Base-by-base conservation (phyloP, 1,139 yeast genomes). In the Maudiozyma humilis region DNA sequence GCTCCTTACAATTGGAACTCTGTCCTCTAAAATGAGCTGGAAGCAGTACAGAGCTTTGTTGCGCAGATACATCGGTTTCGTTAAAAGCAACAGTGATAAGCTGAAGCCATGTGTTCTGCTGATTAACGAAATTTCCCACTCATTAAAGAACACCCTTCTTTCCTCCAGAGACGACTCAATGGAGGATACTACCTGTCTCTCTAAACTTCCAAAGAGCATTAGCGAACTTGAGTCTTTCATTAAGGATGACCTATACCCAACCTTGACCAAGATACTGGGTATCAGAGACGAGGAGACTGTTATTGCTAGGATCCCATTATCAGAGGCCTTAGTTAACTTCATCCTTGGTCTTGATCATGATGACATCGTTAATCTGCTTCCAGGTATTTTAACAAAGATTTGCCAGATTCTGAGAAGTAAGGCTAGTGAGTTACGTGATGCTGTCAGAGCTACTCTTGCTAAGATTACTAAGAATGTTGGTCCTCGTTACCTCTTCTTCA, bases 321-420 rank as follows among this genome's bases (percentile, higher is more conserved):
- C 95, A 1, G 89, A 87, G 57, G 93, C 95, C 0, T 68, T 88
- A 44, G 79, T 85, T n/a, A 76, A 79, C 46, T 73, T 86, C 46
- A 65, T 84, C 17, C 70, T 78, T 54, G 78, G 87, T 47, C 70
- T 91, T 38, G 70, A 84, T 0, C 71, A 72, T 13, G 79, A 77
- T 0, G 68, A 71, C 37, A 67, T 84, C 36, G 74, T 73, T 23
- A 60, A 71, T 7, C 77, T 79, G 43, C 72, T 91, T 25, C 95
- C 97, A 0, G 93, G 94, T 32, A 74, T 84, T 19, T 70, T 91
- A 53, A 86, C 96, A 0, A 79, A 81, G 49, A 73, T 88, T 17
- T 88, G 96, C 62, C 97, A 91, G 62, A 83, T 87, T 37, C 70
- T 91, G 63, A 76, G 96, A 53, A 80, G 95, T 25, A 78, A 88